Evolutionary conservation across 2,329 filamentous ascomycete species (phyloP), one percentile per base, ranked within the genome.

Genomic region (Monilinia polystroma): DNA sequence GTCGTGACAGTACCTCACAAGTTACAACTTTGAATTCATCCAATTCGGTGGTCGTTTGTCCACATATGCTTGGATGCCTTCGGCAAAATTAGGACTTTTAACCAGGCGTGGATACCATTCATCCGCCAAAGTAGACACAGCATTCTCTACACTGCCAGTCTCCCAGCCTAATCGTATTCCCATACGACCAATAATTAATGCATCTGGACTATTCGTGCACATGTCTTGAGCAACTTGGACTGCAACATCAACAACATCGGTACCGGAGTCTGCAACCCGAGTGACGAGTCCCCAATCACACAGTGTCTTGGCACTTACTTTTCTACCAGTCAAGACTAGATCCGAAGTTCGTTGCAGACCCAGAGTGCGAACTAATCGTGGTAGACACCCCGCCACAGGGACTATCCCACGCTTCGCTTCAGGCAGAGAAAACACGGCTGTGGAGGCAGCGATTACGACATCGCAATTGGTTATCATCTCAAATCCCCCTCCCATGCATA

Each of bases 401-500:
- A 88, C 85, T 6, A 92, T 87, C 18, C 90, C 90, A 64, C 87
- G 82, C 68, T 83, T 85, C 5, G 89, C 87, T 78, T 92, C 90
- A 0, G 90, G 90, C 8, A 93, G 81, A 1, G 83, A 84, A 73
- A 93, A 92, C 35, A 77, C 79, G 0, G 89, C 88, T 16, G 75
- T 74, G 4, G 78, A 76, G 1, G 81, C 79, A 5, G 89, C 89
- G 26, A 93, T 77, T 4, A 92, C 83, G 66, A 93, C 77, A 79
- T 93, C 90, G 72, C 67, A 68, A 49, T 92, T 91, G 60, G 89
- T 79, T n/a, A 85, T 82, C 78, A 92, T 90, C 80, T 93, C 90
- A 78, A 90, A 87, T 3, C 89, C 90, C 65, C 90, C 90, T 62
- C 90, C 90, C 54, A 90, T 82, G 63, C 87, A 90, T 35, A 89